Percentiles rank a stretch among this genome's conserved stretches.
Conservation (phyloP, 805 yeast species). For the Ogataea trehaloabstinens region DNA sequence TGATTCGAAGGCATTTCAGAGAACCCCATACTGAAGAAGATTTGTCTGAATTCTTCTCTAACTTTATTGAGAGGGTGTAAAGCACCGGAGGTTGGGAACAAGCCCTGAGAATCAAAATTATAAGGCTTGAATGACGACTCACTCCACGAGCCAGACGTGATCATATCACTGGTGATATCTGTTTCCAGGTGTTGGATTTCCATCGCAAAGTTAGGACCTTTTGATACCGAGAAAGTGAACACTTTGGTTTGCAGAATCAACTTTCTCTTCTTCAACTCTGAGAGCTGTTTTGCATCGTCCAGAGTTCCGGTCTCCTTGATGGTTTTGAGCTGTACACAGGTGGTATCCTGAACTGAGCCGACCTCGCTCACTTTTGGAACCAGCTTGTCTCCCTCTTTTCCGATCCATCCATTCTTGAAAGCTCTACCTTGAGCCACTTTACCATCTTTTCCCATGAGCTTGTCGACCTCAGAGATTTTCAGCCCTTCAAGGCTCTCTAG, state of each 20-base stretch:
- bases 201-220: constrained; percentile 82
- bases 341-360: constrained; percentile 59
- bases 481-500: constrained; percentile 73
- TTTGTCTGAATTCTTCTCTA: constrained; percentile 95
- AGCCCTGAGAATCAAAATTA: constrained; percentile 95
- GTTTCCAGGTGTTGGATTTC: constrained; percentile 83
- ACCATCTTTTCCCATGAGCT: constrained; percentile 78
- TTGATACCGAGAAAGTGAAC: constrained; percentile 70
- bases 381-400: constrained; percentile 80
- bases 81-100: constrained; percentile 83
- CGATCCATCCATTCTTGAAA: constrained; percentile 95
- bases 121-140: constrained; percentile 86
- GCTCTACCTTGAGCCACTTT: constrained; percentile 96
- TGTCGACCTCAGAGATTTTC: constrained; percentile 70
- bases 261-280: constrained; percentile 93
- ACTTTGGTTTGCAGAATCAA: constrained; percentile 67
- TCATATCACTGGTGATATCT: constrained; percentile 93
- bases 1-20: constrained; percentile 99
- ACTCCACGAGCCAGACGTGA: constrained; percentile 78
- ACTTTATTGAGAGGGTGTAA: constrained; percentile 96
- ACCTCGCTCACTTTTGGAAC: constrained; percentile 54
- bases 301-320: constrained; percentile 57
- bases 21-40: constrained; percentile 97
- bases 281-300: constrained; percentile 57
- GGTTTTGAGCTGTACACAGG: constrained; percentile 59